Evolutionary conservation across 768 basidiomycete genomes (phyloP), one percentile per base, ranked within the genome.

Genomic region (Amanita pseudoporphyria): DNA sequence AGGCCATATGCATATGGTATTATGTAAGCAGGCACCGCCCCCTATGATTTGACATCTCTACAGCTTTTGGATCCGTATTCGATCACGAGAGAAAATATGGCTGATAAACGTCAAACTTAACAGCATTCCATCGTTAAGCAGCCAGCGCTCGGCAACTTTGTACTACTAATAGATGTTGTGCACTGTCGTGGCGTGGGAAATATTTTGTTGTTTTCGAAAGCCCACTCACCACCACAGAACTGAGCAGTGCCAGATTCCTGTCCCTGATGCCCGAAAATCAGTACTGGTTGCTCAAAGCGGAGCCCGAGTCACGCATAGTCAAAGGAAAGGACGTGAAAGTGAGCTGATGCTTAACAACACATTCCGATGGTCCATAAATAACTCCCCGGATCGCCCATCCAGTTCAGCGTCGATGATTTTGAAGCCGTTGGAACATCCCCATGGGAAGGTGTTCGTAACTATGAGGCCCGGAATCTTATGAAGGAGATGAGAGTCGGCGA

Each of bases 351-450:
- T 9, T 18, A n/a, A 24, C 3, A 19, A 12, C 31, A 32, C 28
- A 13, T 14, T 3, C 45, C 28, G 36, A 38, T 28, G 21, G 6
- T 47, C 19, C 14, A 28, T 13, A 37, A 47, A 47, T 47, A 47
- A 47, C 45, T 33, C 32, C 21, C 39, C 26, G 38, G 38, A 40
- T 31, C 26, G 26, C 10, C 5, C 10, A 30, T 16, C 50, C 56
- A 89, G 87, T 92, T 92, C 60, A 87, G 84, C 52, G 80, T 92
- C 6, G 87, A 90, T 53, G 89, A 92, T 62, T 88, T 92, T 60
- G 88, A 91, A 63, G 54, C 70, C 6, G 74, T 73, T 47, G 73
- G 70, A 47, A 83, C 74, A 16, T 87, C 87, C 0, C 70, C 87
- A 30, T 91, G 88, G 88, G 88, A 90, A 59, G 88, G 88, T n/a